These are phyloP conservation scores for Diutina catenulata DNA, from an alignment of 1,139 yeast species.

Conservation along the genomic window DNA sequence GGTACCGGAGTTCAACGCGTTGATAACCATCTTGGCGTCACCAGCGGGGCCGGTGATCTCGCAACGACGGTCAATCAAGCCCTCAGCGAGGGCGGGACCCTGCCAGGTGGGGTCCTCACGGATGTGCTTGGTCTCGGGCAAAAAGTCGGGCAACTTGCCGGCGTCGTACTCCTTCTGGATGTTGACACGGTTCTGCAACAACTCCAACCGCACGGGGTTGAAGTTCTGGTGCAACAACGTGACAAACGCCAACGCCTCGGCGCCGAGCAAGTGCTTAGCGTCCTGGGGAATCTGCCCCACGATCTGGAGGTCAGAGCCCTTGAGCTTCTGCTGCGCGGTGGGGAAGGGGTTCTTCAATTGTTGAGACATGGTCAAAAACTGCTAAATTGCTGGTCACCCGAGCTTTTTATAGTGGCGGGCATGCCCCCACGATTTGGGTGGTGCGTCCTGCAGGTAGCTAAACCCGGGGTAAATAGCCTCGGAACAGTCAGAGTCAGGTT, in stretches of 20 bases:
- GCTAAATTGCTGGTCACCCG: too few relatives aligned
- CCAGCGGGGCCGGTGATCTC: slow-evolving; percentile 80
- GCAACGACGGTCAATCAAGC: slow-evolving; percentile 65
- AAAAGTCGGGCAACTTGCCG: slow-evolving; percentile 61
- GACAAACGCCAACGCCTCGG: slow-evolving; percentile 61
- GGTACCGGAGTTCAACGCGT: slow-evolving; percentile 81
- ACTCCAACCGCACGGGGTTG: slow-evolving; percentile 45
- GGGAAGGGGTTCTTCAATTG: slow-evolving; percentile 32
- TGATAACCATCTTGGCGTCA: slow-evolving; percentile 86
- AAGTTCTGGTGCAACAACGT: slow-evolving; percentile 68
- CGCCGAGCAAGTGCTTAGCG: slow-evolving; percentile 52
- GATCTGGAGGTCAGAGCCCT: slow-evolving; percentile 44
- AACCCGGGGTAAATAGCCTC: too few relatives aligned
- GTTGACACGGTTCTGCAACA: slow-evolving; percentile 46
- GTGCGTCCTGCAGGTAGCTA: too few relatives aligned
- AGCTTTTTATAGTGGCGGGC: too few relatives aligned
- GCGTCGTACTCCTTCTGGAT: slow-evolving; percentile 53
- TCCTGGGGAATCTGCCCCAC: slow-evolving; percentile 49
- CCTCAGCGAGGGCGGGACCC: slow-evolving; percentile 68
- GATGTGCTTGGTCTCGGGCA: slow-evolving; percentile 59
- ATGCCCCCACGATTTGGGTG: too few relatives aligned
- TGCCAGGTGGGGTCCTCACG: slow-evolving; percentile 71
- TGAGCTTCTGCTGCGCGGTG: slow-evolving; percentile 35
- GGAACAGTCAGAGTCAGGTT: too few relatives aligned
- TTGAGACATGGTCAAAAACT: slow-evolving; percentile 1